A percentile compares a stretch with the other conserved stretches of the same genome.
Evolutionary conservation across 2,329 filamentous ascomycete genomes (phyloP).

Genomic region (Passalora sequoiae): DNA sequence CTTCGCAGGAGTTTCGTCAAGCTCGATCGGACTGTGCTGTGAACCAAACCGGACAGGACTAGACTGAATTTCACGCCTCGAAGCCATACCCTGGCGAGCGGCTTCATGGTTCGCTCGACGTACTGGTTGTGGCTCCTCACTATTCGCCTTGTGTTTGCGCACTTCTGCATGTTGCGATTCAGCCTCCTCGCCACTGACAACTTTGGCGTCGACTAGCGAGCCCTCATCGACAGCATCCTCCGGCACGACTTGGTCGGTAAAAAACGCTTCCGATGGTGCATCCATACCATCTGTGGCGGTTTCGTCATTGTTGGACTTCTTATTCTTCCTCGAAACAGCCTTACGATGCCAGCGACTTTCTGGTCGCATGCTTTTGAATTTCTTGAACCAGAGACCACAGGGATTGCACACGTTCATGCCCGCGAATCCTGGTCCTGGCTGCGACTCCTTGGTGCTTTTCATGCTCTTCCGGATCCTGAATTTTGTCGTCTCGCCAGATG

Average conservation of each 20-base stretch:
- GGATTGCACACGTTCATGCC: conserved; percentile 84
- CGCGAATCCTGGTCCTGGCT: conserved; percentile 49
- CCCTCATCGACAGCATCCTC: conserved; percentile 20
- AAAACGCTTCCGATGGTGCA: conserved; percentile 31
- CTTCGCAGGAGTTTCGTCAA: conserved; percentile 51
- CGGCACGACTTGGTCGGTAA: conserved; percentile 26
- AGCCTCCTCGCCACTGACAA: not conserved
- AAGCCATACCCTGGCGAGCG: conserved; percentile 32
- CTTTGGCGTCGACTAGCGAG: conserved; percentile 11
- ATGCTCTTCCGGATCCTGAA: conserved; percentile 79
- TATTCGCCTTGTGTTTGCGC: conserved; percentile 42
- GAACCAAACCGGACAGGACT: conserved; percentile 53
- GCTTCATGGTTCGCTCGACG: conserved; percentile 28
- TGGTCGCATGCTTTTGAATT: conserved; percentile 79
- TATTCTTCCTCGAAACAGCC: conserved; percentile 23
- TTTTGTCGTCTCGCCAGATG: conserved; percentile 54
- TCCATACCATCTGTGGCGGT: conserved; percentile 28
- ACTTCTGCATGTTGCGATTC: conserved; percentile 6
- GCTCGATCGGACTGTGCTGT: conserved; percentile 46
- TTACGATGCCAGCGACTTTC: conserved; percentile 67
- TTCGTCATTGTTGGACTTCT: conserved; percentile 24
- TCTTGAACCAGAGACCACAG: conserved; percentile 91
- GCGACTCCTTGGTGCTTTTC: conserved; percentile 45
- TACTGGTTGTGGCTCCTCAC: conserved; percentile 39
- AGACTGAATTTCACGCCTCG: conserved; percentile 55